Evolutionary conservation across 192 early-diverging fungal genomes (phyloP).

Genomic region (Physocladia obscura): DNA sequence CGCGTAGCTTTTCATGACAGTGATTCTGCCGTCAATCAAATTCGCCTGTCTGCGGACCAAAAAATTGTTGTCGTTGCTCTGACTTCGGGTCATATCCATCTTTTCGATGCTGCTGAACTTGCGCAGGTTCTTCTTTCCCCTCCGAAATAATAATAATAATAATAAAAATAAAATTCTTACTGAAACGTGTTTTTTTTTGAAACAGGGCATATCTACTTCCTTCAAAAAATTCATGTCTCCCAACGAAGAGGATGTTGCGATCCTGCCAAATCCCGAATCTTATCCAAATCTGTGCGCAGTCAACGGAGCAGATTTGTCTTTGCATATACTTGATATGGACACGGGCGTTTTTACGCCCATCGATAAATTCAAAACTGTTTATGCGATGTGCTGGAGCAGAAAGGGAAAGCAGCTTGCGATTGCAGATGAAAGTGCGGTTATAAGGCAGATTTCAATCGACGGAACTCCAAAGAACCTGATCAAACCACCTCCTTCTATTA

Average conservation of each 20-base stretch:
- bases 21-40: slow-evolving; percentile 10
- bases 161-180: too few species aligned
- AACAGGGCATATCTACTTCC: too few species aligned
- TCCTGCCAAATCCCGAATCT: slow-evolving; percentile 26
- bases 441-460: slow-evolving; percentile 64
- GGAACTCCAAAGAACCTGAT: slow-evolving; percentile 63
- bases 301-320: not conserved
- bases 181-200: too few species aligned
- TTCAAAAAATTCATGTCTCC: not conserved
- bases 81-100: not conserved
- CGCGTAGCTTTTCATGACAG: not conserved
- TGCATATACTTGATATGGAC: slow-evolving; percentile 2
- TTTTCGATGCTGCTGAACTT: not conserved
- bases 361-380: not conserved
- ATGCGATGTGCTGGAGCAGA: slow-evolving; percentile 72
- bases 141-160: too few species aligned
- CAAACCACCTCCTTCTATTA: slow-evolving; percentile 36
- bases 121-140: too few species aligned
- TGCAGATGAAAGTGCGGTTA: slow-evolving; percentile 57
- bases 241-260: not conserved
- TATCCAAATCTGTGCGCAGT: slow-evolving; percentile 13
- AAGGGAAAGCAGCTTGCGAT: slow-evolving; percentile 89
- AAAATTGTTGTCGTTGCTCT: not conserved
- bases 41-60: slow-evolving; percentile 8
- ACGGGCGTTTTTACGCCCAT: slow-evolving; percentile 8